Conservation (phyloP, 805 yeast species). For the Kluyveromyces lactis region DNA sequence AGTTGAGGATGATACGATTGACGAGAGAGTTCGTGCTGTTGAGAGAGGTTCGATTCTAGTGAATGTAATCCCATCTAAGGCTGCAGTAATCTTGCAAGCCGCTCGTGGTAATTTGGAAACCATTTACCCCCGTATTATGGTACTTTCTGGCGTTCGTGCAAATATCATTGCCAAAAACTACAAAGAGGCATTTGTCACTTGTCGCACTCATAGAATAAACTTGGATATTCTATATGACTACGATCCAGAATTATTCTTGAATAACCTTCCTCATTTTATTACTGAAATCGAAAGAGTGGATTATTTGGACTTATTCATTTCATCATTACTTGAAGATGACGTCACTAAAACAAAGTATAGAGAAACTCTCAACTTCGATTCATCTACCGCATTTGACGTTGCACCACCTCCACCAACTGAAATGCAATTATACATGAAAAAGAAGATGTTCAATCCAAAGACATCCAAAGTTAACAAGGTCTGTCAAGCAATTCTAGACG, state of each 20-base stretch:
- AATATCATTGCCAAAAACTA: slow-evolving; percentile 52
- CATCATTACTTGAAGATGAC: slow-evolving; percentile 80
- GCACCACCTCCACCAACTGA: slow-evolving; percentile 28
- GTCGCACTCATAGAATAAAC: slow-evolving; percentile 88
- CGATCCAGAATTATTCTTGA: slow-evolving; percentile 59
- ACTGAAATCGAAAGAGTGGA: slow-evolving; percentile 64
- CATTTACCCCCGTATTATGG: slow-evolving; percentile 87
- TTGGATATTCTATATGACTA: slow-evolving; percentile 85
- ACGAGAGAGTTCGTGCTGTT: slow-evolving; percentile 80
- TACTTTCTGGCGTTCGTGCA: slow-evolving; percentile 70
- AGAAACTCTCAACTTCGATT: slow-evolving; percentile 46
- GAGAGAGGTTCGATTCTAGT: slow-evolving; percentile 90
- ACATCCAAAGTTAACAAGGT: slow-evolving; percentile 64
- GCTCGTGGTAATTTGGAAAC: slow-evolving; percentile 96
- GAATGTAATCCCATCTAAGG: slow-evolving; percentile 69
- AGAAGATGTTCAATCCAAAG: slow-evolving; percentile 30
- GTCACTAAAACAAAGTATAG: slow-evolving; percentile 73
- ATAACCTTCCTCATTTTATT: slow-evolving; percentile 58
- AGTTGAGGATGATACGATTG: slow-evolving; percentile 36
- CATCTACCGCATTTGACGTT: slow-evolving; percentile 21
- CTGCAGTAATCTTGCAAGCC: slow-evolving; percentile 81
- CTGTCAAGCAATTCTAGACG: slow-evolving; percentile 60
- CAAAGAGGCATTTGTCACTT: slow-evolving; percentile 66
- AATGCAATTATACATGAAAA: slow-evolving; percentile 36
- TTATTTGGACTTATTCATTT: slow-evolving; percentile 76